Base-by-base conservation (phyloP, 192 early-diverging fungal genomes). In the Polychytrium aggregatum region DNA sequence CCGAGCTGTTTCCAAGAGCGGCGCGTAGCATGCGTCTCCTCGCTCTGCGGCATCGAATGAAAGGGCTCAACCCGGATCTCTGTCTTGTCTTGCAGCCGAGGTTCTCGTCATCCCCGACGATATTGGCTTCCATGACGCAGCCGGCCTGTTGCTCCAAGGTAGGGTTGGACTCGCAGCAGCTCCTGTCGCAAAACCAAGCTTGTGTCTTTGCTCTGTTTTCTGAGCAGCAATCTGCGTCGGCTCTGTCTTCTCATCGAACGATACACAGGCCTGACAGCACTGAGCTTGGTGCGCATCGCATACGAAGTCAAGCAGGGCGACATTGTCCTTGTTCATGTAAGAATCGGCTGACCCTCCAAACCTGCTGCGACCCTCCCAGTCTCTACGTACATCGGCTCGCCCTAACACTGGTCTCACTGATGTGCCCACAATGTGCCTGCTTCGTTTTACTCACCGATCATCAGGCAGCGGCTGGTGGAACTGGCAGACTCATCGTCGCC, bases 401-500 rank as follows among this genome's bases (percentile, higher is more conserved):
- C 6, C 31, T 33, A 11, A 33, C 6, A 33, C 11, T 11, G 31
- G 31, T 33, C 31, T n/a, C n/a, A n/a, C n/a, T n/a, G n/a, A n/a
- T n/a, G n/a, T n/a, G n/a, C n/a, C n/a, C n/a, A n/a, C n/a, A n/a
- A 33, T 33, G 31, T 33, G 31, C 31, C 31, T 33, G 4, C 4
- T 11, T 33, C 6, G 11, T 33, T 11, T 10, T 6, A 10, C 31
- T 25, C 34, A 20, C 13, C 17, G 27, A 35, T 26, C 21, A 14
- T 5, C 28, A 65, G 50, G 90, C 92, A 2, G 88, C 86, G 2
- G 92, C 90, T 14, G 90, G 92, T 10, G 92, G 90, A 29, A 83
- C 85, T 25, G 93, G 93, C 3, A 65, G 74, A 13, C 58, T 90
- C 17, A 64, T 94, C 26, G 74, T 82, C 24, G 91, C 94, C 61